Base-by-base conservation (phyloP, 352 stramenopile genomes). In the Elongisporangium undulatum region DNA sequence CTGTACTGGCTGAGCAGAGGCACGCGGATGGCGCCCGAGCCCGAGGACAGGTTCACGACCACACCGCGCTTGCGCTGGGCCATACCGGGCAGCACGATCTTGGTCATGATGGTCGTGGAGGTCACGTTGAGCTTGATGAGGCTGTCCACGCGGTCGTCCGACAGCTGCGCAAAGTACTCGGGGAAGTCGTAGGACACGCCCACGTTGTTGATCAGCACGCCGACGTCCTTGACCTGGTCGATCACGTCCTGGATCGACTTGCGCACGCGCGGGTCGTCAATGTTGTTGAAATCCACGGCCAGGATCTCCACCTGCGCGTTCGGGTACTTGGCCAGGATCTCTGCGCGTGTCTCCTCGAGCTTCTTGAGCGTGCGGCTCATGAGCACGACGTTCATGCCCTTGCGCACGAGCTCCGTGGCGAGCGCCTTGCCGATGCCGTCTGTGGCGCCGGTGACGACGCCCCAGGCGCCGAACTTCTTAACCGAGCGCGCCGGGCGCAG, bases 171-270 rank as follows among this genome's bases (percentile, higher is more conserved):
- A 79, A 99, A 99, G 83, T 97, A 99, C 76, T 82, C 90, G 6
- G 97, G 96, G 74, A 98, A 99, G 56, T 97, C 92, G 81, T 99
- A 99, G 60, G 90, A 98, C 49, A 99, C 91, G 58, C 98, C 98
- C 21, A 99, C 98, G 77, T 99, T 99, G 85, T 99, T 99, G 64
- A 99, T 90, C 29, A 99, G 87, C 56, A 99, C 85, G 29, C 97
- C 98, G 26, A 99, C 70, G 61, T 99, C 96, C 62, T 97, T 71
- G 20, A 90, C 74, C 52, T 96, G 72, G 51, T 74, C 66, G 38
- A 92, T 65, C 41, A 79, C 71, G 53, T 67, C 70, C 53, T 75
- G 65, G 53, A 94, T 76, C 24, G 64, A 72, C 59, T 70, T 55
- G 57, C 75, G 85, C 62, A 89, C 88, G 56, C 59, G 72, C 39